These are phyloP conservation scores for Apiotrichum laibachii DNA, from an alignment of 1,284 basidiomycete genomes.

Conservation along the genomic window DNA sequence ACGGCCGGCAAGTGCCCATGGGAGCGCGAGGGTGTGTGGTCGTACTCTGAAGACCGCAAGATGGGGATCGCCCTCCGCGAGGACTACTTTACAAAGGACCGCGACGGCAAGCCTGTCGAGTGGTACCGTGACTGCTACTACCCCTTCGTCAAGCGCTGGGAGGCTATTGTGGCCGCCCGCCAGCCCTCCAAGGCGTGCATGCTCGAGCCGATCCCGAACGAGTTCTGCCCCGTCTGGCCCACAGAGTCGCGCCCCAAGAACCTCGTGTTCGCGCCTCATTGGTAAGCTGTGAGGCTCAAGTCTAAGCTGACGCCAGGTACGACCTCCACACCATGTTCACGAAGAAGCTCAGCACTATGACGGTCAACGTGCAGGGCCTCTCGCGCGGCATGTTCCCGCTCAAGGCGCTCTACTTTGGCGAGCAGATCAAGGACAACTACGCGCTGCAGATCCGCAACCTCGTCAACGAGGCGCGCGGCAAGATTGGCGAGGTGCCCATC, in stretches of 20 bases:
- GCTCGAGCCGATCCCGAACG: slow-evolving; percentile 83
- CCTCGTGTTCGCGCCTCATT: slow-evolving; percentile 87
- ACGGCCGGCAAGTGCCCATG: slow-evolving; percentile 73
- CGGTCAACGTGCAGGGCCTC: slow-evolving; percentile 84
- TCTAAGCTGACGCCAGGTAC: slow-evolving; percentile 60
- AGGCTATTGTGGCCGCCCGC: slow-evolving; percentile 57
- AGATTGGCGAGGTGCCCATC: slow-evolving; percentile 73
- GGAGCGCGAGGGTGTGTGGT: slow-evolving; percentile 92
- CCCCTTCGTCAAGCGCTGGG: slow-evolving; percentile 74
- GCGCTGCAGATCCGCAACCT: slow-evolving; percentile 76
- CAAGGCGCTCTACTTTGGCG: slow-evolving; percentile 79
- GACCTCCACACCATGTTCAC: slow-evolving; percentile 80
- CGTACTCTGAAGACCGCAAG: slow-evolving; percentile 70
- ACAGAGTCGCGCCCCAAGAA: slow-evolving; percentile 62
- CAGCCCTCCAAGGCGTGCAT: slow-evolving; percentile 59
- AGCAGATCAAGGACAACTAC: slow-evolving; percentile 76
- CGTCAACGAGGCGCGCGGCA: slow-evolving; percentile 62
- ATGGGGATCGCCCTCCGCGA: slow-evolving; percentile 75
- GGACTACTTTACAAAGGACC: slow-evolving; percentile 77
- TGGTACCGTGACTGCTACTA: slow-evolving; percentile 85
- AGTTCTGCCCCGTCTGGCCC: slow-evolving; percentile 81
- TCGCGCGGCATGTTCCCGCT: slow-evolving; percentile 78
- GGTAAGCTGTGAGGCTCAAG: slow-evolving; percentile 55
- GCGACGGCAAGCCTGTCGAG: slow-evolving; percentile 64
- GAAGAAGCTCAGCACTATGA: slow-evolving; percentile 76